These are phyloP conservation scores for Alternaria consortialis DNA, from an alignment of 2,329 filamentous ascomycete species.

Conservation along the genomic window DNA sequence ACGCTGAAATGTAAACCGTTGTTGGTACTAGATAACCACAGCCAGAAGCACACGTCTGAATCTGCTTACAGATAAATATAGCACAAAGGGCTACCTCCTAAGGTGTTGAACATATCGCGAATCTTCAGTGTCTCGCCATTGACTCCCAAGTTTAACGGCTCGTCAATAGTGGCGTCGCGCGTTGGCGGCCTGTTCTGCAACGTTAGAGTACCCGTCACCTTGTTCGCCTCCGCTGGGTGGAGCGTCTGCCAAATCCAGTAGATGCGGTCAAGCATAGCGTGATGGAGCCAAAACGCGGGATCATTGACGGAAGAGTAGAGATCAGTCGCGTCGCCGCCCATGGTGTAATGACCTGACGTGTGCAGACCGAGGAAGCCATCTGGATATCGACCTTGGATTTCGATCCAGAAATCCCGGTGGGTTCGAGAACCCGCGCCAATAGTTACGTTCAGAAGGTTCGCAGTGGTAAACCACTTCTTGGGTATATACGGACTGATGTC, in stretches of 20 bases:
- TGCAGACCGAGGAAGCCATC: slow-evolving; percentile 10
- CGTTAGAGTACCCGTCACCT: slow-evolving; percentile 10
- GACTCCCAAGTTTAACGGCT: slow-evolving; percentile 7
- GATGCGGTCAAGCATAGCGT: slow-evolving; percentile 12
- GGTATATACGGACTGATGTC: slow-evolving; percentile 10
- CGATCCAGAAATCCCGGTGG: slow-evolving; percentile 8
- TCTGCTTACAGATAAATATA: slow-evolving; percentile 4
- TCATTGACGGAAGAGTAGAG: slow-evolving; percentile 14
- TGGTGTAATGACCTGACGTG: slow-evolving; percentile 8
- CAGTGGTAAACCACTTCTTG: slow-evolving; percentile 9
- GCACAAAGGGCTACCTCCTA: slow-evolving; percentile 7
- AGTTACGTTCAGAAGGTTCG: slow-evolving; percentile 7
- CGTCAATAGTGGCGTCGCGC: slow-evolving; percentile 11
- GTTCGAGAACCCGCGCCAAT: neutral
- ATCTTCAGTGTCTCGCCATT: slow-evolving; percentile 11
- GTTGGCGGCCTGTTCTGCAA: slow-evolving; percentile 8
- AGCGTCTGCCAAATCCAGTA: slow-evolving; percentile 13
- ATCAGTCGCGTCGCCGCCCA: slow-evolving; percentile 9
- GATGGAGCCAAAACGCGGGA: slow-evolving; percentile 9
- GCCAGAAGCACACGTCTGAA: neutral
- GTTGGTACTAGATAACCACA: neutral
- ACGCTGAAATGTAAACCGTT: neutral
- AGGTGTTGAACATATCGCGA: slow-evolving; percentile 8
- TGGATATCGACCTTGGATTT: slow-evolving; percentile 10
- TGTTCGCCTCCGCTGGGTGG: slow-evolving; percentile 11